These are phyloP conservation scores for Pythium aristosporum DNA, from an alignment of 352 stramenopile species.

Conservation along the genomic window DNA sequence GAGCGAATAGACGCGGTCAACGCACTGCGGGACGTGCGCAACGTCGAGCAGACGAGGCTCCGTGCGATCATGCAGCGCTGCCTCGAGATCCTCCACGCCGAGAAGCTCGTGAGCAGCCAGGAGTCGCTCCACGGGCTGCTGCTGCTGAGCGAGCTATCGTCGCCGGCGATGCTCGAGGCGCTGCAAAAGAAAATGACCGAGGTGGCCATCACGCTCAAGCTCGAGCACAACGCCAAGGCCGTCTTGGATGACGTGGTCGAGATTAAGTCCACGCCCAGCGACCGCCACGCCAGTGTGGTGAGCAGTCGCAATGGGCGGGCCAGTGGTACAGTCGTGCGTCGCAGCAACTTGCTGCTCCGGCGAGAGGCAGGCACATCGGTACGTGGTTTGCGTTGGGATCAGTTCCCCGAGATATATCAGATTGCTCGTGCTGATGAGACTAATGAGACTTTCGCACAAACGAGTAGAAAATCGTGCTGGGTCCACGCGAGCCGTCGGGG, in stretches of 20 bases:
- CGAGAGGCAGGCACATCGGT: constrained; percentile 38
- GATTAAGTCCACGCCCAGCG: background rate
- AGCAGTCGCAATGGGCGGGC: too few species aligned
- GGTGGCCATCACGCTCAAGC: constrained; percentile 55
- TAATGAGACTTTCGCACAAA: too few species aligned
- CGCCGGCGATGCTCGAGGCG: constrained; percentile 47
- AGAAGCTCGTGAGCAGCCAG: constrained; percentile 31
- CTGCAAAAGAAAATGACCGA: constrained; percentile 72
- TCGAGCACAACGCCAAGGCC: constrained; percentile 35
- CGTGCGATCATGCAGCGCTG: constrained; percentile 56
- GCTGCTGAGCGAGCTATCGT: constrained; percentile 49
- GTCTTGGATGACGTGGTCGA: constrained; percentile 1
- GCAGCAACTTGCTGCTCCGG: constrained; percentile 58
- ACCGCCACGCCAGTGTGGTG: too few species aligned
- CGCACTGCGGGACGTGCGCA: constrained; percentile 47
- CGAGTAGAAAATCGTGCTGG: constrained; percentile 53
- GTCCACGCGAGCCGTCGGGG: constrained; percentile 48
- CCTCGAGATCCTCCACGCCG: constrained; percentile 59
- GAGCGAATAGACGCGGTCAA: constrained; percentile 47
- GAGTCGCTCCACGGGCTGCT: constrained; percentile 22
- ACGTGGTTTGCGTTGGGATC: background rate
- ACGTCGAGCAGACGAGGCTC: constrained; percentile 46
- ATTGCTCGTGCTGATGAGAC: background rate
- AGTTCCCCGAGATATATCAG: background rate
- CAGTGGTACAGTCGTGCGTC: constrained; percentile 7